Evolutionary conservation across 2,329 filamentous ascomycete species (phyloP).

Genomic region (Cordyceps cateniannulata): DNA sequence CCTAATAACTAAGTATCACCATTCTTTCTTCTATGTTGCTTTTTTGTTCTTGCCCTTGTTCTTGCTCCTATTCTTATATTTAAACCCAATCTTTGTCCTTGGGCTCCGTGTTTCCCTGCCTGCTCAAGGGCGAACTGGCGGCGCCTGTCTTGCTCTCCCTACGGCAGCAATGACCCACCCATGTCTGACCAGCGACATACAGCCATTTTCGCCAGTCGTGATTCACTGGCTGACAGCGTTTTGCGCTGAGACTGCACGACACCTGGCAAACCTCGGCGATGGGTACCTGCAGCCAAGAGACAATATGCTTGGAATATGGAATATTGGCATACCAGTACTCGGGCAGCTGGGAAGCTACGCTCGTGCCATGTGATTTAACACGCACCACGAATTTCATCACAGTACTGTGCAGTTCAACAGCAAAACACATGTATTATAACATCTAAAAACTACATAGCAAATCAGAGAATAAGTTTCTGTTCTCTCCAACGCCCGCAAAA

Average conservation of each 20-base stretch:
- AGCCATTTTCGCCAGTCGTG: background rate
- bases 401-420: background rate
- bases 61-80: too few species aligned
- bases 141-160: background rate
- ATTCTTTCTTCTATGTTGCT: too few species aligned
- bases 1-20: too few species aligned
- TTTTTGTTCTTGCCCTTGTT: too few species aligned
- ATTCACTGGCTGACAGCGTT: background rate
- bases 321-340: too few species aligned
- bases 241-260: background rate
- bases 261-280: too few species aligned
- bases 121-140: background rate
- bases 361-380: too few species aligned
- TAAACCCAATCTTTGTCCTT: too few species aligned
- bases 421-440: background rate
- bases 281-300: too few species aligned
- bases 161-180: background rate
- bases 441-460: background rate
- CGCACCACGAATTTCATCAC: background rate
- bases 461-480: background rate
- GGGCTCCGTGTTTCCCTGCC: background rate
- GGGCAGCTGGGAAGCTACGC: too few species aligned
- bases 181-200: background rate
- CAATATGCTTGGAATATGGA: too few species aligned
- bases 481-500: background rate